Conservation (phyloP, 305 asterid species). For the Ilex paraguariensis region DNA sequence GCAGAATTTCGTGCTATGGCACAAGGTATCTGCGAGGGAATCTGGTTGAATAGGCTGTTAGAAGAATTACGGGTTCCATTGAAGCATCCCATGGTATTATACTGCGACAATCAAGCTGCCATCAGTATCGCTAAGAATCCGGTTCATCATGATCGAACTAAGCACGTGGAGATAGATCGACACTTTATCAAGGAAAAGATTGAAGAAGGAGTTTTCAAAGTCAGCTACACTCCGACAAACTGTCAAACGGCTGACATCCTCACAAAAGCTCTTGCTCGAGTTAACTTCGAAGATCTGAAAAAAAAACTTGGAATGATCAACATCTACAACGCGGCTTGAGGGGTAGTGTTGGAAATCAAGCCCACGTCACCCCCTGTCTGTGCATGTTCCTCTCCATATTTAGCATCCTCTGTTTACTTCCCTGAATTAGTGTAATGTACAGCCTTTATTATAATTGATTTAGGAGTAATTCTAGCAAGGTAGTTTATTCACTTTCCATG, state of each 20-base stretch:
- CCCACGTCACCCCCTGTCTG: background rate
- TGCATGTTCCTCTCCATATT: too few species aligned
- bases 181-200: background rate
- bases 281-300: background rate
- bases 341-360: background rate
- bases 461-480: too few species aligned
- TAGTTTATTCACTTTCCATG: too few species aligned
- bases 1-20: background rate
- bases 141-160: background rate
- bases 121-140: background rate
- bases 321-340: background rate
- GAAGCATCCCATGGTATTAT: background rate
- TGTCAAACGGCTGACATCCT: background rate
- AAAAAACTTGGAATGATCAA: background rate
- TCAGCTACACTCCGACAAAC: background rate
- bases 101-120: background rate
- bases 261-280: background rate
- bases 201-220: background rate
- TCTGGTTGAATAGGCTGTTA: background rate
- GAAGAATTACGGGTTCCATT: background rate
- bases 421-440: too few species aligned
- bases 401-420: too few species aligned
- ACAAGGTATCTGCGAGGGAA: background rate
- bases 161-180: background rate
- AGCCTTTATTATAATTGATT: too few species aligned